A percentile compares a stretch with the other conserved stretches of the same genome.
phyloP scores from a whole-genome alignment of 768 basidiomycete genomes.

The Termitomyces sp. region DNA sequence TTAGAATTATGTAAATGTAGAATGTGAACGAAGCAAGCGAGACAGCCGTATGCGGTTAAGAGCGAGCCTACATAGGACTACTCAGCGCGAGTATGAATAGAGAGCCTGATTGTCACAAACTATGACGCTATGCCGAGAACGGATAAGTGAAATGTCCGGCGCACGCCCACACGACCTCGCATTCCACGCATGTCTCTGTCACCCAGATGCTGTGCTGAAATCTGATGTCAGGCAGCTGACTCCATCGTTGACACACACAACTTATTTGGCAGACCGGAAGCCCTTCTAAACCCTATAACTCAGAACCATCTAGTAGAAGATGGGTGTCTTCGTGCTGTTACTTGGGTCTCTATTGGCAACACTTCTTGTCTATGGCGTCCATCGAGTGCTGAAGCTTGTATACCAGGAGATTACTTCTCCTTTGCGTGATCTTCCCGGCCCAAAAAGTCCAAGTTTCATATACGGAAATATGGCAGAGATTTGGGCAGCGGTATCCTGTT shows the following conservation, averaged over 20 bases:
- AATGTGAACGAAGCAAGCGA: too few relatives aligned
- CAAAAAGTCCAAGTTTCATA: constrained; percentile 36
- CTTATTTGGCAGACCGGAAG: too few relatives aligned
- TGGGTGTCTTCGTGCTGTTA: constrained; percentile 7
- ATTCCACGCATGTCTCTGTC: too few relatives aligned
- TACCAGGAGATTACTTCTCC: constrained; percentile 33
- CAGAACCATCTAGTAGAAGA: background rate
- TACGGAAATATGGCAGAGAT: constrained; percentile 46
- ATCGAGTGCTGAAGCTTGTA: constrained; percentile 26
- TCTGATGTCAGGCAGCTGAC: background rate
- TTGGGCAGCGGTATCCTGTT: constrained; percentile 28
- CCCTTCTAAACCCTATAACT: background rate
- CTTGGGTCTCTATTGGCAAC: constrained; percentile 16
- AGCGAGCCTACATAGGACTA: too few relatives aligned
- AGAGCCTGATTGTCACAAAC: too few relatives aligned
- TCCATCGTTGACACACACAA: background rate
- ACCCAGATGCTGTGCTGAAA: background rate
- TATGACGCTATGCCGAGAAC: too few relatives aligned
- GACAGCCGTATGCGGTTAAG: too few relatives aligned
- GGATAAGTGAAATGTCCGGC: too few relatives aligned
- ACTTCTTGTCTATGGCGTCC: constrained; percentile 22
- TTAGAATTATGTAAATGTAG: too few relatives aligned
- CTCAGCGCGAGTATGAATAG: too few relatives aligned
- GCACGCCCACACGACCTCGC: too few relatives aligned
- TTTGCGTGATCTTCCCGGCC: constrained; percentile 47